Evolutionary conservation across 805 yeast genomes (phyloP), one percentile per base, ranked within the genome.

Genomic region (Huiozyma naganishii): DNA sequence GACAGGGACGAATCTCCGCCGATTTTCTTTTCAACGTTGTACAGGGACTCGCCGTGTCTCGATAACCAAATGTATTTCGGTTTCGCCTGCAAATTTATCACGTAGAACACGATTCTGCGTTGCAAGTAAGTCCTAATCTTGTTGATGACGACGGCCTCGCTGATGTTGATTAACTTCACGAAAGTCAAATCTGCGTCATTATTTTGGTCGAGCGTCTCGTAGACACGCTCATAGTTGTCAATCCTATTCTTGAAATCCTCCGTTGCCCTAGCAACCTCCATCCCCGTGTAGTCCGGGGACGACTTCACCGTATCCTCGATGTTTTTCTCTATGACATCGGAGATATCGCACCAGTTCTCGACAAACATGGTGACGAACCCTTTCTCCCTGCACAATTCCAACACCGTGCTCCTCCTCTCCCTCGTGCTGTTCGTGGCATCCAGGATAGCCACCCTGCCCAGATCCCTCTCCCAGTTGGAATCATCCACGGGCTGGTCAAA

Each of bases 1-100:
- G 90, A 80, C 43, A 90, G 69, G 52, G 80, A 76, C 2, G 95
- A 84, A 67, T 90, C 96, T 17, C 97, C 98, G 32, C 98, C 98
- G 50, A 92, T 85, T 63, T 87, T 87, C 29, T 97, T 97, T 41
- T 88, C 88, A 46, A 92, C 72, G 62, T 92, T 92, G 67, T 81
- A 92, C 59, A 79, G 80, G 2, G 95, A 83, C 66, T 92, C 98
- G 28, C 98, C 98, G 58, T 92, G 98, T 54, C 98, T 77, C 40
- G 95, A 85, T 40, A 92, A 71, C 90, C 95, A 92, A 48, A 92
- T 88, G 50, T 82, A 76, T 49, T 97, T 75, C 28, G 96, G 95
- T 60, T 86, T 85, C 53, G 88, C 84, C 62, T 89, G 97, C 52
- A 92, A 69, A 58, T 92, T 92, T 96, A 92, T 89, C 36, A 92